phyloP scores from a whole-genome alignment of 2,329 filamentous ascomycete species.

The Trichophyton verrucosum region DNA sequence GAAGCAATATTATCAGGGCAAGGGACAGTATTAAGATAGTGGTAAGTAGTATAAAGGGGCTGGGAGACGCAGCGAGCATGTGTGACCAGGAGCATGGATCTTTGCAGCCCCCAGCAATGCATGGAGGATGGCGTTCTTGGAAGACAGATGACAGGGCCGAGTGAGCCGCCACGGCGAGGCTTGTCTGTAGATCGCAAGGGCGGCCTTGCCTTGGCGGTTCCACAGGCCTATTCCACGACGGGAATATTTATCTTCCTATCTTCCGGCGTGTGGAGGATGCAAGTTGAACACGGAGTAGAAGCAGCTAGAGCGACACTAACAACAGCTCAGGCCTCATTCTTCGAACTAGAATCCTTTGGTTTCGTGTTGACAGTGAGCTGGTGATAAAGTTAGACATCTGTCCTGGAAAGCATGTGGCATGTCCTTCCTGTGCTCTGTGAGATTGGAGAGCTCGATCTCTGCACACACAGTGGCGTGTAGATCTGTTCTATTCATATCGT shows the following conservation, averaged over 20 bases:
- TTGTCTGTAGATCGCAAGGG: neutral
- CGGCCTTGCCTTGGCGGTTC: neutral
- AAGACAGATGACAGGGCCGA: neutral
- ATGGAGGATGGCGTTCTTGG: neutral
- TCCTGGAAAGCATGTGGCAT: neutral
- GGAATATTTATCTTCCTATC: slow-evolving; percentile 1
- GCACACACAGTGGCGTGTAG: neutral
- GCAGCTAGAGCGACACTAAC: too few species aligned
- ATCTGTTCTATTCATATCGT: neutral
- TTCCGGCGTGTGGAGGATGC: neutral
- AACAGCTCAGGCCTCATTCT: neutral
- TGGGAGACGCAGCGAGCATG: neutral
- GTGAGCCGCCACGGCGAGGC: neutral
- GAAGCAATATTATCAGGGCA: neutral
- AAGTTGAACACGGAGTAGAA: neutral
- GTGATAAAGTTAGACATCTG: neutral
- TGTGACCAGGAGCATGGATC: neutral
- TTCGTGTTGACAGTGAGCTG: neutral
- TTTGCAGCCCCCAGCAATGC: neutral
- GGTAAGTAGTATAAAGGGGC: neutral
- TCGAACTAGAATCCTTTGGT: neutral
- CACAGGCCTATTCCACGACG: neutral
- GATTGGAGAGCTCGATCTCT: neutral
- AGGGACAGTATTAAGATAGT: neutral
- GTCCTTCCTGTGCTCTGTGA: neutral